phyloP scores from a whole-genome alignment of 1,139 yeast species.

The Pichia inconspicua region DNA sequence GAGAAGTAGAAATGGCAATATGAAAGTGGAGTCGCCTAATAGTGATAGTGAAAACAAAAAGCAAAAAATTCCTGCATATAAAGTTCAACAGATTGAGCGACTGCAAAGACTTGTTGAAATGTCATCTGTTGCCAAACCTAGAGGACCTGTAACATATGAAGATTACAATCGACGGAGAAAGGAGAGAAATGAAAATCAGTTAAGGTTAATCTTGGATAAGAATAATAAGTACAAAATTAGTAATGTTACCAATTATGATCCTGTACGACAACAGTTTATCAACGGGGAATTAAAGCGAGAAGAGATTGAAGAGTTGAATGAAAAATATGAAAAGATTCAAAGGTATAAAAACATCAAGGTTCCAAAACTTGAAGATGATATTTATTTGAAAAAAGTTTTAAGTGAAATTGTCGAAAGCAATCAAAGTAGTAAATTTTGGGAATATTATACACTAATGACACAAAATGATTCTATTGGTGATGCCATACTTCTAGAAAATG shows the following conservation, averaged over 20 bases:
- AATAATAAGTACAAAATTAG: conserved; percentile 13
- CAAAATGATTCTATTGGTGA: conserved; percentile 1
- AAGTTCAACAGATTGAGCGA: conserved; percentile 14
- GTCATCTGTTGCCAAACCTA: conserved; percentile 17
- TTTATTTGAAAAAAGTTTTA: conserved; percentile 7
- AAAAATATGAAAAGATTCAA: conserved; percentile 6
- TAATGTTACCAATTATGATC: conserved; percentile 15
- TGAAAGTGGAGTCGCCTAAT: background rate
- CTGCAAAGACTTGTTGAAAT: conserved; percentile 11
- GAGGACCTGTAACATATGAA: conserved; percentile 7
- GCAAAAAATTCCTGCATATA: conserved; percentile 14
- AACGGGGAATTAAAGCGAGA: background rate
- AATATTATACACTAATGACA: background rate
- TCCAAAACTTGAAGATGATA: conserved; percentile 12
- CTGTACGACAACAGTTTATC: conserved; percentile 9
- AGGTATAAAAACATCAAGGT: conserved; percentile 8
- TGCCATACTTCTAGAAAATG: conserved; percentile 3
- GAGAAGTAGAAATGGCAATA: background rate
- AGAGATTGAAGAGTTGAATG: conserved; percentile 1
- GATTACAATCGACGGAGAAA: background rate
- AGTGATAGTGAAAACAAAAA: background rate
- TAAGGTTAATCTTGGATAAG: conserved; percentile 3
- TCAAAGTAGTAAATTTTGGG: conserved; percentile 4
- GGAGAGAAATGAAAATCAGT: background rate
- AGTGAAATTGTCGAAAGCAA: conserved; percentile 4